These are phyloP conservation scores for Phylloporus rhodoxanthus DNA, from an alignment of 768 basidiomycete genomes.

Conservation along the genomic window DNA sequence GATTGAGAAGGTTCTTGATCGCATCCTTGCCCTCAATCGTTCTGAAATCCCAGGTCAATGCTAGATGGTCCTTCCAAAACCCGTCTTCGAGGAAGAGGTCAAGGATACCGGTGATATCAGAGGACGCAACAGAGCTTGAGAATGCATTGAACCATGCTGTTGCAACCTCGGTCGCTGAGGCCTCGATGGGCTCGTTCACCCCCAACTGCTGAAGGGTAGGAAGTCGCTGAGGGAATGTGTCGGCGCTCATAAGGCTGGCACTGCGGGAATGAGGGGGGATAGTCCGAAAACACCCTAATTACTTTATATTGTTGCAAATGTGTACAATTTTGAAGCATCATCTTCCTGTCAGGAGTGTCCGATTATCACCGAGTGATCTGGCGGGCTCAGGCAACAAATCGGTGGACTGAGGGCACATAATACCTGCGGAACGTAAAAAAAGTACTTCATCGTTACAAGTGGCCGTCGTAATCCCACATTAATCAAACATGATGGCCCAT, in stretches of 20 bases:
- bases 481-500: too few relatives aligned
- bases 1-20: constrained; percentile 36
- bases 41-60: constrained; percentile 53
- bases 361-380: too few relatives aligned
- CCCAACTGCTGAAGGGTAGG: constrained; percentile 29
- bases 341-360: too few relatives aligned
- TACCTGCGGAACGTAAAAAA: too few relatives aligned
- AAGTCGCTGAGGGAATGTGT: constrained; percentile 23
- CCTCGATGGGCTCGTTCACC: constrained; percentile 13
- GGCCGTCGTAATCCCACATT: too few relatives aligned
- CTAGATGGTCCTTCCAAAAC: constrained; percentile 51
- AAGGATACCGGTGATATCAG: constrained; percentile 13
- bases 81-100: constrained; percentile 28
- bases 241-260: constrained; percentile 12
- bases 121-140: constrained; percentile 17
- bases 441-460: too few relatives aligned
- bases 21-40: constrained; percentile 38
- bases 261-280: background rate
- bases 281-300: background rate
- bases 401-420: too few relatives aligned
- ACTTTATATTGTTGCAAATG: background rate
- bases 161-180: constrained; percentile 19
- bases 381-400: too few relatives aligned
- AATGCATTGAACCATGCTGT: constrained; percentile 23
- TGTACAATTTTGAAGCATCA: background rate